Base-by-base conservation (phyloP, 1,284 basidiomycete genomes). In the Moniliella sp. region DNA sequence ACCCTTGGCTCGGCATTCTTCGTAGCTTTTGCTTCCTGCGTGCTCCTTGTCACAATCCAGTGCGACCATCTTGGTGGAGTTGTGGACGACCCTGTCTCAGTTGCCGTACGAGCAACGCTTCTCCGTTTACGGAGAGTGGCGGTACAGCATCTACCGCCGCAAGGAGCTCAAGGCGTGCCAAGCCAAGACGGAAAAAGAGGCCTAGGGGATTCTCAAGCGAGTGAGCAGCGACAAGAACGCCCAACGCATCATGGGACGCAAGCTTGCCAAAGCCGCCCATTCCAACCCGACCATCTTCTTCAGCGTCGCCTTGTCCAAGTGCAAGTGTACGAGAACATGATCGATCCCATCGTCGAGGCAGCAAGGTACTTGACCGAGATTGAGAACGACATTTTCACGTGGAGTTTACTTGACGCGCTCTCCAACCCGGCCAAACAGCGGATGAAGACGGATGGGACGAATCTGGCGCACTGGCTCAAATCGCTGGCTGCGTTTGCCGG, bases 251-350 rank as follows among this genome's bases (percentile, higher is more conserved):
- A 27, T 33, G 15, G 76, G 83, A 12, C 76, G 84, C 12, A 72
- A 76, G 2, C 74, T 97, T n/a, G 86, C 83, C 7, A 94, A 94
- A 62, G 65, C 88, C 29, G 80, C 80, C 4, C 83, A 93, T 56
- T 77, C 79, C 9, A 91, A 94, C 55, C 91, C 91, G 2, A 77
- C 74, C 44, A 76, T 88, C 32, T 75, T 97, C 48, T 97, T 94
- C 65, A 64, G 71, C 10, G 78, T 79, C 37, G 82, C 79, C 0
- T 74, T 97, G 31, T 77, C 44, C 91, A 97, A 63, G 78, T 94
- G 37, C 86, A 86, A 74, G 76, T 82, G 12, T 99, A 97, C 56
- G 81, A 91, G 51, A 99, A 94, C 60, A 67, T 97, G 40, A 82
- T 82, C 11, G 70, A 72, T 28, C 80, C 83, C 18, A 75, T 97